Evolutionary conservation across 2,329 filamentous ascomycete species (phyloP).

Genomic region (Ophiocordyceps sinensis): DNA sequence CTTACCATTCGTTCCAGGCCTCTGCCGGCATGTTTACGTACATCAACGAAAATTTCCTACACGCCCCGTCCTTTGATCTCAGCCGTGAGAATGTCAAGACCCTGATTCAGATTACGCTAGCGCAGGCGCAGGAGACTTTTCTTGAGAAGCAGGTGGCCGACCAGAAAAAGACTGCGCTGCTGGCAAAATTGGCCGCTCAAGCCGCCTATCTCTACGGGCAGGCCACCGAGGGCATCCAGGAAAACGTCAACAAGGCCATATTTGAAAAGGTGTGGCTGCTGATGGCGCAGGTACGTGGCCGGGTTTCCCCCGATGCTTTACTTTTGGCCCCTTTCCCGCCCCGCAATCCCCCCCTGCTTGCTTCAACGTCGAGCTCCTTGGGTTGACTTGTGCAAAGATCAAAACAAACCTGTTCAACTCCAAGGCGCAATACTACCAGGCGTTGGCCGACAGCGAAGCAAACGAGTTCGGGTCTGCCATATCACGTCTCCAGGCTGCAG

Average conservation of each 20-base stretch:
- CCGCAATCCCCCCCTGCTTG: not conserved
- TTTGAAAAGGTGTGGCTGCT: constrained; percentile 92
- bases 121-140: constrained; percentile 94
- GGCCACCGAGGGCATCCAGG: constrained; percentile 77
- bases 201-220: constrained; percentile 79
- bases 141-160: constrained; percentile 91
- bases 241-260: constrained; percentile 78
- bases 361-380: not conserved
- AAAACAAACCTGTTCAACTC: constrained; percentile 77
- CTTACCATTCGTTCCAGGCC: constrained; percentile 96
- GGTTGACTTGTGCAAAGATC: constrained; percentile 25
- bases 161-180: constrained; percentile 77
- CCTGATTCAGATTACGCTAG: constrained; percentile 81
- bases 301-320: not conserved
- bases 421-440: constrained; percentile 86
- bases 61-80: constrained; percentile 90
- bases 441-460: constrained; percentile 76
- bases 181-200: constrained; percentile 89
- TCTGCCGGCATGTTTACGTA: constrained; percentile 99
- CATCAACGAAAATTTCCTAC: constrained; percentile 98
- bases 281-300: constrained; percentile 53
- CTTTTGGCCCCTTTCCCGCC: too few relatives aligned
- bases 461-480: constrained; percentile 79
- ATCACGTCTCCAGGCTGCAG: constrained; percentile 67
- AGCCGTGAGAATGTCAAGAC: constrained; percentile 94